Conservation (phyloP, 495 filamentous ascomycete genomes). For the Annulohypoxylon moriforme region DNA sequence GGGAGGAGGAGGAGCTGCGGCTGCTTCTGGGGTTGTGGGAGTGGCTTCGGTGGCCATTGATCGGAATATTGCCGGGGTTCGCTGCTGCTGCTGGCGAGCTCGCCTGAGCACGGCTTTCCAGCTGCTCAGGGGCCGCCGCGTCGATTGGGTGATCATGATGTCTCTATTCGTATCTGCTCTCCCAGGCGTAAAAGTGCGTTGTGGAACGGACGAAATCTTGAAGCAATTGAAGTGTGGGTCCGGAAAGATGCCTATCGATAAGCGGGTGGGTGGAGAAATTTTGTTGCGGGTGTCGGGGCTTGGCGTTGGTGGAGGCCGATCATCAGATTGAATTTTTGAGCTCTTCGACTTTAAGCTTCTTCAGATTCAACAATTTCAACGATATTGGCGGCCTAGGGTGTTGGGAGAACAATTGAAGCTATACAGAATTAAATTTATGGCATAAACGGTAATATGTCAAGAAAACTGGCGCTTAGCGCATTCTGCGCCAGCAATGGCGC, state of each 20-base stretch:
- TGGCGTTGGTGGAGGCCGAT: conserved; percentile 10
- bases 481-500: conserved; percentile 42
- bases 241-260: conserved; percentile 31
- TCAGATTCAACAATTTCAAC: conserved; percentile 4
- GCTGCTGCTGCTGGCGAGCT: conserved; percentile 54
- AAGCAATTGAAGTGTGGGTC: conserved; percentile 15
- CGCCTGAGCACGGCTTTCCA: conserved; percentile 68
- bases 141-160: conserved; percentile 69
- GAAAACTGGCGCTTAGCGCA: conserved; percentile 38
- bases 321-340: conserved; percentile 33
- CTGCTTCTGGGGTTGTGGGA: conserved; percentile 18
- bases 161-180: not conserved
- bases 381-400: not conserved
- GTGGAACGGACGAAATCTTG: conserved; percentile 18
- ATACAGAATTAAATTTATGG: not conserved
- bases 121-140: conserved; percentile 74
- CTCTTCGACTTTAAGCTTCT: not conserved
- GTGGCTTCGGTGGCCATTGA: conserved; percentile 52
- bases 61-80: conserved; percentile 42
- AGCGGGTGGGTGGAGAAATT: conserved; percentile 32
- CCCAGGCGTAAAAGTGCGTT: not conserved
- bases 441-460: conserved; percentile 34
- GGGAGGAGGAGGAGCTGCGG: conserved; percentile 21
- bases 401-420: not conserved
- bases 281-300: conserved; percentile 34